Percentiles rank a stretch among this genome's conserved stretches.
phyloP scores from a whole-genome alignment of 2,329 filamentous ascomycete genomes.

The Amauroascus niger region DNA sequence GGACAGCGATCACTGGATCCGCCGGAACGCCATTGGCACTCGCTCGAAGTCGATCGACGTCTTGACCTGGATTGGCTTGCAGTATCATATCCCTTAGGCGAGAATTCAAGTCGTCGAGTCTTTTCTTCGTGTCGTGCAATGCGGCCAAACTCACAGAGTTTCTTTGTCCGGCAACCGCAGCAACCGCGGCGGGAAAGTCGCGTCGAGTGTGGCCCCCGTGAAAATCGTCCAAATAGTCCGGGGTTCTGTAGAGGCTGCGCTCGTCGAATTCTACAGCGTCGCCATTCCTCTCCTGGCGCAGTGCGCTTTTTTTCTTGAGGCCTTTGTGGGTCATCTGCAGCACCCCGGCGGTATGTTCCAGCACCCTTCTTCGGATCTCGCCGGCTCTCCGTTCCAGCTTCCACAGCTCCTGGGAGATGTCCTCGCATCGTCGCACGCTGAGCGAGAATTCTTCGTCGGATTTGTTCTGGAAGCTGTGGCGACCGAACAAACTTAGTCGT shows the following conservation, averaged over 20 bases:
- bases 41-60: constrained; percentile 30
- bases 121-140: constrained; percentile 54
- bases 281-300: constrained; percentile 13
- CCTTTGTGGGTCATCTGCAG: constrained; percentile 80
- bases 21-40: constrained; percentile 22
- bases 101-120: constrained; percentile 58
- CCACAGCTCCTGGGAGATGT: constrained; percentile 70
- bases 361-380: constrained; percentile 61
- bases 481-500: constrained; percentile 42
- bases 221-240: constrained; percentile 53
- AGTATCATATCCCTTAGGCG: constrained; percentile 59
- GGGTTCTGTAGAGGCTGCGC: constrained; percentile 59
- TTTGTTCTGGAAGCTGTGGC: constrained; percentile 29
- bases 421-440: constrained; percentile 74
- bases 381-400: constrained; percentile 66
- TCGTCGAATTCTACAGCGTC: constrained; percentile 62
- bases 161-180: constrained; percentile 8
- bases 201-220: constrained; percentile 23
- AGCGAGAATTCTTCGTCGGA: constrained; percentile 60
- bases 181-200: neutral
- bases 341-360: constrained; percentile 88
- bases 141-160: constrained; percentile 33
- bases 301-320: constrained; percentile 49
- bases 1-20: constrained; percentile 28
- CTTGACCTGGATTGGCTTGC: constrained; percentile 28